Evolutionary conservation across 2,329 filamentous ascomycete species (phyloP).

Genomic region (Cercospora brassicicola): DNA sequence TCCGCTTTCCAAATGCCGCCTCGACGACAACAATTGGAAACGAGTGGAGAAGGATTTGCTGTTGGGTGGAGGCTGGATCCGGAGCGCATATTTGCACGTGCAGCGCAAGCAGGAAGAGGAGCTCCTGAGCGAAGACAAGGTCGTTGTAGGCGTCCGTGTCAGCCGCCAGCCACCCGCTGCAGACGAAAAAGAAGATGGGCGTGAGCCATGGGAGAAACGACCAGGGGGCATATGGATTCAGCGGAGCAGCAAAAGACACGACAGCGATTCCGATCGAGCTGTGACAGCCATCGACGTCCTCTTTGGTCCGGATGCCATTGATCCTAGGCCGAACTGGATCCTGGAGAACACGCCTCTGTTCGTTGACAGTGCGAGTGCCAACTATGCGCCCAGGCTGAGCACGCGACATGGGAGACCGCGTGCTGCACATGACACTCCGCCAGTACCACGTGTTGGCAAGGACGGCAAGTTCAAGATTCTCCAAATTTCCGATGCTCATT

Average conservation of each 20-base stretch:
- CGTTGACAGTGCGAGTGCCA: constrained; percentile 62
- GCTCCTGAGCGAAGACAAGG: constrained; percentile 68
- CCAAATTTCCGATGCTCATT: constrained; percentile 90
- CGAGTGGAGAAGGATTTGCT: constrained; percentile 88
- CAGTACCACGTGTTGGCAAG: constrained; percentile 74
- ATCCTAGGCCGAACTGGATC: constrained; percentile 82
- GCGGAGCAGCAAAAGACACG: constrained; percentile 68
- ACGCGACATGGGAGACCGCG: constrained; percentile 70
- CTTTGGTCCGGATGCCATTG: constrained; percentile 87
- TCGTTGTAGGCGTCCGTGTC: constrained; percentile 76
- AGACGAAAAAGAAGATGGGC: constrained; percentile 56
- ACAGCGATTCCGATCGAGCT: constrained; percentile 70
- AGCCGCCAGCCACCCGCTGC: constrained; percentile 68
- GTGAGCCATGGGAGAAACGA: constrained; percentile 74
- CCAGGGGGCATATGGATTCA: constrained; percentile 80
- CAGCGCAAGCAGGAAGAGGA: constrained; percentile 85
- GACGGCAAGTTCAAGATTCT: constrained; percentile 97
- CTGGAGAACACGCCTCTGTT: constrained; percentile 73
- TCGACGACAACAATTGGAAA: constrained; percentile 73
- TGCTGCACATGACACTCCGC: constrained; percentile 60
- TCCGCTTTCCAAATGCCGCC: constrained; percentile 50
- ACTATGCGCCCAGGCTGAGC: constrained; percentile 72
- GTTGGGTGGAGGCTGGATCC: constrained; percentile 70
- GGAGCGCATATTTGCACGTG: constrained; percentile 77
- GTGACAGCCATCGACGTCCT: constrained; percentile 83